Evolutionary conservation across 345 rosid species (phyloP), one percentile per base, ranked within the genome.

Genomic region (Heritiera littoralis): DNA sequence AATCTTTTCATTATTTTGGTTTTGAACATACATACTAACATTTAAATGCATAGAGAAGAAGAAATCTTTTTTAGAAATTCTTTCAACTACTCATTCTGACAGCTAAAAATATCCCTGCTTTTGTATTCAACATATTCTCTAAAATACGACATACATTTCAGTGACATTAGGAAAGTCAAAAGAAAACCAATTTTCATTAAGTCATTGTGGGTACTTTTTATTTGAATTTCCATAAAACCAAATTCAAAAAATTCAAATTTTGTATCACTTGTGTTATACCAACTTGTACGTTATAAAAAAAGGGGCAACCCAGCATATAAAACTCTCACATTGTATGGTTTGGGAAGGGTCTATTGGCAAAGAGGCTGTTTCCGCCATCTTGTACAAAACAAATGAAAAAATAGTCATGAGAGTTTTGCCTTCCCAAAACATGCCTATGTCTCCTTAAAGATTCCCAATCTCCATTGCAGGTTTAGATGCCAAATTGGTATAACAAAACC

Each of bases 101-200:
- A 14, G 23, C 43, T 23, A 45, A 71, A 49, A 30, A 6, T 5
- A 70, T 13, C 75, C 28, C 45, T 32, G 52, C 49, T 38, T 43
- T 71, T 6, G 67, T 6, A 20, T 74, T 74, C 67, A 35, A 73
- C 51, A 54, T 52, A 5, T 8, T 35, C 61, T 17, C 43, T 23
- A 45, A 6, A 71, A 49, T 20, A 69, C 9, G 68, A 20, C 48
- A 64, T 30, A 49, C 49, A 28, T 41, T 70, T 61, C 43, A 13
- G 66, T 66, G 58, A 30, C 60, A 61, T 7, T 12, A 68, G 72
- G 28, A 18, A 70, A 58, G 67, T 76, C 35, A 20, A 75, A 3
- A 41, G 18, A 15, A 68, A 51, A 51, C 43, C 55, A 18, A 52
- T 35, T 76, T 23, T 65, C 54, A 35, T 2, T 0, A 7, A 13